These are phyloP conservation scores for Pleodorina starrii DNA, from an alignment of 139 green algal species.

Conservation along the genomic window DNA sequence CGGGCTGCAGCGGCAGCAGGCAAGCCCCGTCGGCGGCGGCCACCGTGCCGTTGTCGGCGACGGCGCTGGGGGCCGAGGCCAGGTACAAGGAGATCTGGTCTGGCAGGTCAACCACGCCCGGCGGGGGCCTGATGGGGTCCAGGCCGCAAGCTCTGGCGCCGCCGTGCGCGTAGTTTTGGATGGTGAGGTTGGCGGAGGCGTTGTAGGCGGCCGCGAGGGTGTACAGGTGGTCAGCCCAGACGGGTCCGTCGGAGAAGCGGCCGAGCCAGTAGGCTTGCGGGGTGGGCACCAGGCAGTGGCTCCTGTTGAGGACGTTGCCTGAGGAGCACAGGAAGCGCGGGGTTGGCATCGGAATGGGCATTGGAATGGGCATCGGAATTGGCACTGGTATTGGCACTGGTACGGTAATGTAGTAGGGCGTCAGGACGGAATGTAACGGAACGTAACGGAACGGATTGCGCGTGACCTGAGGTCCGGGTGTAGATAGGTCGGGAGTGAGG, in stretches of 20 bases:
- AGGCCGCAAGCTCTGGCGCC: background rate
- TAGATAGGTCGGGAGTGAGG: no score
- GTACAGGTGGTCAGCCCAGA: conserved; percentile 37
- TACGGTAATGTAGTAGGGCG: no score
- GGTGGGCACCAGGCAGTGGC: background rate
- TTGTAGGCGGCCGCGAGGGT: no score
- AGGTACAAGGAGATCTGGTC: background rate
- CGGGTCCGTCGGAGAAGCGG: conserved; percentile 37
- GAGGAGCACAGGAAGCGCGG: no score
- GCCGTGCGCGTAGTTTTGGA: conserved; percentile 15
- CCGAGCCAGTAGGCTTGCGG: conserved; percentile 3
- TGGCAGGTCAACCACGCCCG: background rate
- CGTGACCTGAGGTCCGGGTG: no score
- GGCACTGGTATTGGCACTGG: no score
- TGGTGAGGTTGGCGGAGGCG: background rate
- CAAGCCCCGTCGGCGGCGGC: background rate
- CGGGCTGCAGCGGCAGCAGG: background rate
- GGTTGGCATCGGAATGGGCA: no score
- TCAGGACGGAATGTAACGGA: no score
- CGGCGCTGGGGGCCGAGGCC: background rate
- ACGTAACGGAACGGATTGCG: no score
- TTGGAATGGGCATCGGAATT: no score
- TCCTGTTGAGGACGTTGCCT: conserved; percentile 17
- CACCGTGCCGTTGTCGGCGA: background rate
- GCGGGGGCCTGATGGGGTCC: background rate